Evolutionary conservation across 129 eudicot species (phyloP), one percentile per base, ranked within the genome.

Genomic region (Kitagawia praeruptora): DNA sequence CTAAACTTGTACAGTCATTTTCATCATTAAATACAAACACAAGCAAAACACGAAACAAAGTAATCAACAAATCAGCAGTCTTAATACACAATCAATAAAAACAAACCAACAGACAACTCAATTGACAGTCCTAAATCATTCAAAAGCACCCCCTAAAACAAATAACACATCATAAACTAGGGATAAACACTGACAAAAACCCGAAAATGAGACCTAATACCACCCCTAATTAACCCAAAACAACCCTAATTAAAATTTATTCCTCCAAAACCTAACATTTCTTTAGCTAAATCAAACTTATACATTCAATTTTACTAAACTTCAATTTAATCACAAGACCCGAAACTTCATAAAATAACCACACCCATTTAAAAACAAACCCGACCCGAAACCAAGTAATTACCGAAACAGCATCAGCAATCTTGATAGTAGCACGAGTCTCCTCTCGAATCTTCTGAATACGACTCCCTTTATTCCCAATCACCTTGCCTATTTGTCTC

Each of bases 361-460:
- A 34, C 1, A 34, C 37, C 37, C 37, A 34, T 34, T 44, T 40
- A 8, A 0, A 12, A 44, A 8, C 12, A 49, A 54, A 54, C 63
- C 21, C 63, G 27, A 54, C 63, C 12, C 63, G 27, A 21, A 54
- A 54, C 27, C 3, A 1, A 39, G 14, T 63, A 85, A 93, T 69
- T 49, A 94, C 98, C 81, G 94, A 87, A 74, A 90, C 77, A 63
- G 97, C 90, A 70, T 95, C 98, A 6, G 97, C 98, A 80, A 92
- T 87, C 86, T 95, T 95, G 40, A 95, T 86, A 51, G 88, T 86
- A 13, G 98, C 98, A 76, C 84, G 86, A 16, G 94, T 87, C 8
- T 87, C 89, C n/a, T 95, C 97, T 0, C 97, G 84, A 79, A 95
- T 87, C 86, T 90, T 92, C 93, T 92, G 96, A 76, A 95, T 92